Conservation (phyloP, 2,329 filamentous ascomycete species). For the Aureobasidium sp. region DNA sequence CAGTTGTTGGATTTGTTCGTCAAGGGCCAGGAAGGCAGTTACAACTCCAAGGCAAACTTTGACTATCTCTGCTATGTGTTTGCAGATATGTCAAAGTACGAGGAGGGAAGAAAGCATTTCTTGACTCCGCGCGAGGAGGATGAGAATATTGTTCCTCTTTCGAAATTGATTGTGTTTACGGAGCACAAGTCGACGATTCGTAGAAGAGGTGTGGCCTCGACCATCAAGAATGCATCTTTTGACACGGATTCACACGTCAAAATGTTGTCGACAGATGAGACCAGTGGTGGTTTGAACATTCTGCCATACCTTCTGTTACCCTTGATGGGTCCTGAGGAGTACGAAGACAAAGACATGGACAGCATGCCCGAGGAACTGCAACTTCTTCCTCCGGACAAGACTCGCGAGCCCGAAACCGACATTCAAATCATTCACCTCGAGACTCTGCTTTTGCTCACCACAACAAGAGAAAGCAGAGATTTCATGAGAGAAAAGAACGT, state of each 20-base stretch:
- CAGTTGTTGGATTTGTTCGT: slow-evolving; percentile 95
- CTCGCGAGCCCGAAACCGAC: slow-evolving; percentile 64
- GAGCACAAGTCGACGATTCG: slow-evolving; percentile 77
- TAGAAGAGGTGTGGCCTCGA: slow-evolving; percentile 87
- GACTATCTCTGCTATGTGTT: slow-evolving; percentile 94
- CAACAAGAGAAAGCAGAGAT: slow-evolving; percentile 66
- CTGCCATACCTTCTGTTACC: slow-evolving; percentile 84
- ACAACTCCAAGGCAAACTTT: slow-evolving; percentile 78
- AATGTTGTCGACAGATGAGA: slow-evolving; percentile 18
- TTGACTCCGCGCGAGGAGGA: slow-evolving; percentile 60
- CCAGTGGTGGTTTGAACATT: slow-evolving; percentile 65
- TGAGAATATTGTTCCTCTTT: slow-evolving; percentile 67
- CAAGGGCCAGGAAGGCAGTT: slow-evolving; percentile 71
- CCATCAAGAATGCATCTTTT: slow-evolving; percentile 90
- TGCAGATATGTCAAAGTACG: slow-evolving; percentile 74
- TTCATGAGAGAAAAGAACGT: slow-evolving; percentile 67
- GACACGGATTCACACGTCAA: slow-evolving; percentile 63
- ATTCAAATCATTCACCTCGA: slow-evolving; percentile 86
- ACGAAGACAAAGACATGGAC: slow-evolving; percentile 74
- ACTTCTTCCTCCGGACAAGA: slow-evolving; percentile 80
- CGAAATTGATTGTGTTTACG: slow-evolving; percentile 90
- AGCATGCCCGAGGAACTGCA: slow-evolving; percentile 87
- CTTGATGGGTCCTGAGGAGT: slow-evolving; percentile 81
- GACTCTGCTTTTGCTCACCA: slow-evolving; percentile 74
- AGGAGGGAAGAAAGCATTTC: slow-evolving; percentile 52